These are phyloP conservation scores for Citrus trifoliata DNA, from an alignment of 345 rosid species.

Conservation along the genomic window DNA sequence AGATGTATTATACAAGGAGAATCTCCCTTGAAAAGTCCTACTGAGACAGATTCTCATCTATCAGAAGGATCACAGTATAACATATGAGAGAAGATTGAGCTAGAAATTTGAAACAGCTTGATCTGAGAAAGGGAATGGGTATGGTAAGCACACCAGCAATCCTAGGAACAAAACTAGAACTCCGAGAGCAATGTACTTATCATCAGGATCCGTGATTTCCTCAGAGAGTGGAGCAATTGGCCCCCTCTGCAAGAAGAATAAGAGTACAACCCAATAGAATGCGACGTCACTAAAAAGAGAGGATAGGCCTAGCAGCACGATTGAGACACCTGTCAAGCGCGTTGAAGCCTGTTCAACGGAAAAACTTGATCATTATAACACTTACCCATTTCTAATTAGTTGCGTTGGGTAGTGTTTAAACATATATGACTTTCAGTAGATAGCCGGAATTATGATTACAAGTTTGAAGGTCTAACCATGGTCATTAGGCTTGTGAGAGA, in stretches of 20 bases:
- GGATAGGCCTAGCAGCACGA: constrained; percentile 69
- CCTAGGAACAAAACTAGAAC: constrained; percentile 65
- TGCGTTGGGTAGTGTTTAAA: neutral
- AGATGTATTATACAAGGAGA: neutral
- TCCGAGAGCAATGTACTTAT: constrained; percentile 60
- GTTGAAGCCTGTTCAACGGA: constrained; percentile 54
- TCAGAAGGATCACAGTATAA: neutral
- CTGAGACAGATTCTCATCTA: neutral
- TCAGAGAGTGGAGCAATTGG: constrained; percentile 82
- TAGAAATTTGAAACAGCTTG: constrained; percentile 41
- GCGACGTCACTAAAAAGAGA: constrained; percentile 82
- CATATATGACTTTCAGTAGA: neutral
- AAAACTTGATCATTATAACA: constrained; percentile 8
- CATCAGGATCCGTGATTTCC: constrained; percentile 68
- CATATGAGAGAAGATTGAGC: neutral
- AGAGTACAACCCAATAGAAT: constrained; percentile 86
- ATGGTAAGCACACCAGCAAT: constrained; percentile 77
- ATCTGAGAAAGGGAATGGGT: constrained; percentile 72
- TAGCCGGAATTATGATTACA: neutral
- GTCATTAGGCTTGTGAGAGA: neutral
- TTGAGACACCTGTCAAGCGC: constrained; percentile 61
- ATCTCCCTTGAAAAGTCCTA: neutral
- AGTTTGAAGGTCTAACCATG: neutral
- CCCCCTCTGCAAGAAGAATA: constrained; percentile 84
- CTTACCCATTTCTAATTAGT: neutral